These are phyloP conservation scores for Antitrichia curtipendula DNA, from an alignment of 225 moss, liverwort and hornwort species.

Conservation along the genomic window DNA sequence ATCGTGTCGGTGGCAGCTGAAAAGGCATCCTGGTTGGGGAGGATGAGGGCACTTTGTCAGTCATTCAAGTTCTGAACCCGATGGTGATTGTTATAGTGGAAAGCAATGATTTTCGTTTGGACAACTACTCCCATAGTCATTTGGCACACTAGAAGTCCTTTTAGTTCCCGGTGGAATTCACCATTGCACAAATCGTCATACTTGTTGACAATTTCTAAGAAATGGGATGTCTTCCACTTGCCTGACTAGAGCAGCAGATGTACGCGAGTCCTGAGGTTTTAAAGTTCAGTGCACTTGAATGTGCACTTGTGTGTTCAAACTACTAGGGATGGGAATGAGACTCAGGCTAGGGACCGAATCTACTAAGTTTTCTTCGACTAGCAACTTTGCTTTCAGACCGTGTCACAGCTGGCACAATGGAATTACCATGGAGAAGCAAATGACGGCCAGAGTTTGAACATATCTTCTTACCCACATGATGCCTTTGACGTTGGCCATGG, in stretches of 20 bases:
- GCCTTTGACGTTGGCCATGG: not conserved
- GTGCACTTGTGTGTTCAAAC: not conserved
- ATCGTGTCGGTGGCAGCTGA: not conserved
- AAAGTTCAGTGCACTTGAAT: not conserved
- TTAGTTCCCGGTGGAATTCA: not conserved
- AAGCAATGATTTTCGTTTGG: not conserved
- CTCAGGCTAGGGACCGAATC: not conserved
- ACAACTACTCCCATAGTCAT: not conserved
- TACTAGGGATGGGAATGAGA: not conserved
- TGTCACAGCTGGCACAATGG: not conserved
- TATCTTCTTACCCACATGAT: not conserved
- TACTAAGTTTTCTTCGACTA: not conserved
- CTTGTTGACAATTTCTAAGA: too few relatives aligned
- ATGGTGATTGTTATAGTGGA: too few relatives aligned
- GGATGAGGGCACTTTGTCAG: not conserved
- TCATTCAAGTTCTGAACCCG: not conserved
- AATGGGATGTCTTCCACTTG: not conserved
- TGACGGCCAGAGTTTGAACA: not conserved
- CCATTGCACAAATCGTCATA: not conserved
- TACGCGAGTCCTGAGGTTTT: not conserved
- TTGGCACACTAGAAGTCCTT: not conserved
- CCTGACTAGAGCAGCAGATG: not conserved
- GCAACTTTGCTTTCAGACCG: not conserved
- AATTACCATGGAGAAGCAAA: not conserved
- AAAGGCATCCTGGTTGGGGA: not conserved